A percentile compares a stretch with the other conserved stretches of the same genome.
Conservation (phyloP, 176 grass and related monocot genomes). For the Microstegium vimineum region DNA sequence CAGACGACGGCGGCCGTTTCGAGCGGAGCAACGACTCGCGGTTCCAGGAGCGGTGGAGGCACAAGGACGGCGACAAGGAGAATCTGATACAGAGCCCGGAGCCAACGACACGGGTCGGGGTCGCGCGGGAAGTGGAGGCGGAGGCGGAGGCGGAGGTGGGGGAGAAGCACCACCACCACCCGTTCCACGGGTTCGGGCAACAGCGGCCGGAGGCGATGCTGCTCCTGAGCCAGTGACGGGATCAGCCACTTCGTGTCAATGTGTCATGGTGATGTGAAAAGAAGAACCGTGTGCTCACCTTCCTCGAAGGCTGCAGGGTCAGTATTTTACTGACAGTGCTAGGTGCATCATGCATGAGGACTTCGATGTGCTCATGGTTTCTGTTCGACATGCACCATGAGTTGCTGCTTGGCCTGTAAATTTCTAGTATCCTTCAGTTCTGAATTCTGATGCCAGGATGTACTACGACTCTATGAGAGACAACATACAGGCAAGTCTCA, state of each 20-base stretch:
- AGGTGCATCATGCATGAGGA: not conserved
- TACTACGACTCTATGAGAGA: not conserved
- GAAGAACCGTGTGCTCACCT: not conserved
- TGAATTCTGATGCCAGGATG: not conserved
- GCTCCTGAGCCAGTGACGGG: conserved; percentile 50
- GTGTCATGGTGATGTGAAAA: not conserved
- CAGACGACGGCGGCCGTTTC: not conserved
- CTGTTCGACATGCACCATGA: not conserved
- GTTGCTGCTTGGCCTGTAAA: not conserved
- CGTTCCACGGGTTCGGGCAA: conserved; percentile 49
- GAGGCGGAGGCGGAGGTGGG: conserved; percentile 20
- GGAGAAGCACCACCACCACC: conserved; percentile 41
- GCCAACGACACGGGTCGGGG: not conserved
- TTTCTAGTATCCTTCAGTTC: not conserved
- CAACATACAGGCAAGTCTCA: not conserved
- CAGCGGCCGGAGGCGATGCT: conserved; percentile 42
- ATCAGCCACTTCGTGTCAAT: not conserved
- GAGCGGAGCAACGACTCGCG: conserved; percentile 52
- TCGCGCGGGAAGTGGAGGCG: conserved; percentile 13
- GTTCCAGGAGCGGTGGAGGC: conserved; percentile 23
- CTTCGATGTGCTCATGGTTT: not conserved
- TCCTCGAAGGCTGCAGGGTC: not conserved
- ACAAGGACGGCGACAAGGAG: conserved; percentile 36
- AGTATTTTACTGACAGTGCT: conserved; percentile 33
- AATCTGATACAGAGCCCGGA: conserved; percentile 27